phyloP scores from a whole-genome alignment of 31 red algal genomes.

The Endocladia muricata region DNA sequence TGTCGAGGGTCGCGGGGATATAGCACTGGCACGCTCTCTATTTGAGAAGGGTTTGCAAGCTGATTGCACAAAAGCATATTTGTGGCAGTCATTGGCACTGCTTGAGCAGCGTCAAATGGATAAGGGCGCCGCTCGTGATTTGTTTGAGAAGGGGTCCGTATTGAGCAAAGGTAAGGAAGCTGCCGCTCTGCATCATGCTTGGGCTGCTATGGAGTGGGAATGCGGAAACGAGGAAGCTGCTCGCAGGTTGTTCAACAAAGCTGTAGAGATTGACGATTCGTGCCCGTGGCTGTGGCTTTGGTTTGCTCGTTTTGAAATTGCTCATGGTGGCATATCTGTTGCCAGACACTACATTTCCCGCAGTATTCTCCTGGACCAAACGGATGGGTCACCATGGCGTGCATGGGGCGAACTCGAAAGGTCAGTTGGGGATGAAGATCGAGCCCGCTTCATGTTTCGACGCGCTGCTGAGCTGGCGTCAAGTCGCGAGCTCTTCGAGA shows the following conservation, averaged over 20 bases:
- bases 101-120: slow-evolving; percentile 70
- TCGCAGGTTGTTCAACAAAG: slow-evolving; percentile 73
- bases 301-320: slow-evolving; percentile 68
- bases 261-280: slow-evolving; percentile 47
- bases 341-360: slow-evolving; percentile 90
- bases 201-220: slow-evolving; percentile 96
- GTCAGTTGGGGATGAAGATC: slow-evolving; percentile 69
- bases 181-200: slow-evolving; percentile 86
- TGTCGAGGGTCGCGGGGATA: slow-evolving; percentile 52
- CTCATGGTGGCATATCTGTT: slow-evolving; percentile 59
- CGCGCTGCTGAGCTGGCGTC: slow-evolving; percentile 76
- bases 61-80: slow-evolving; percentile 54
- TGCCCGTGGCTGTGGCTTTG: slow-evolving; percentile 89
- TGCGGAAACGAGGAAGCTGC: slow-evolving; percentile 41
- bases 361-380: slow-evolving; percentile 75
- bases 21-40: slow-evolving; percentile 41
- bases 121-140: slow-evolving; percentile 37
- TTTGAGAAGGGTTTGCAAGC: slow-evolving; percentile 61
- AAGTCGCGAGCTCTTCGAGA: slow-evolving; percentile 56
- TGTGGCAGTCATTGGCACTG: slow-evolving; percentile 80
- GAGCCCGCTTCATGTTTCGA: slow-evolving; percentile 68
- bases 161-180: slow-evolving; percentile 48
- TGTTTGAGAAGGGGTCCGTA: slow-evolving; percentile 61
- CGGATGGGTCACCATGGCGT: slow-evolving; percentile 73
- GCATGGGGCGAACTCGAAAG: slow-evolving; percentile 88